A percentile compares a stretch with the other conserved stretches of the same genome.
phyloP scores from a whole-genome alignment of 108 stramenopile genomes.

The Conticribra guillardii region DNA sequence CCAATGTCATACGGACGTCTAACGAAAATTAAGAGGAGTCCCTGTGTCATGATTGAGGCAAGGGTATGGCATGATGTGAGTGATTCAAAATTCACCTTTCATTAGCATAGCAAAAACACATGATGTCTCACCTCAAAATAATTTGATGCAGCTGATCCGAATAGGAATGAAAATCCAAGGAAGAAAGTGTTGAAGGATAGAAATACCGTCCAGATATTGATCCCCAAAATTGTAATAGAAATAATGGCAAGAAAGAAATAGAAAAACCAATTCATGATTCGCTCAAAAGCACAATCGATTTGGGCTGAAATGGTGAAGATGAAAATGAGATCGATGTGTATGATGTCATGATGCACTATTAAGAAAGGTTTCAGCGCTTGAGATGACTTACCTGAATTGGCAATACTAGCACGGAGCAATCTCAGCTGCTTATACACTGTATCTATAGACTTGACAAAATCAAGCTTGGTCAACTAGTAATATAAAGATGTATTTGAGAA shows the following conservation, averaged over 20 bases:
- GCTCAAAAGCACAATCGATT: conserved; percentile 76
- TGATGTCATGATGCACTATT: conserved; percentile 3
- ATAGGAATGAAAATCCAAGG: conserved; percentile 55
- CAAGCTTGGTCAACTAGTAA: conserved; percentile 50
- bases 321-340: background rate
- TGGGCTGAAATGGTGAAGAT: conserved; percentile 30
- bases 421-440: conserved; percentile 69
- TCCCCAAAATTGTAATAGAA: conserved; percentile 49
- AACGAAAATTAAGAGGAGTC: conserved; percentile 66
- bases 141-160: conserved; percentile 63
- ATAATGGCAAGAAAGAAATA: conserved; percentile 49
- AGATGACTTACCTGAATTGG: conserved; percentile 41
- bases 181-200: conserved; percentile 52
- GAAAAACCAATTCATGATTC: conserved; percentile 64
- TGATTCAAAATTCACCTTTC: too few species aligned
- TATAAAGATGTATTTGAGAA: too few species aligned
- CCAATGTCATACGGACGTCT: conserved; percentile 53
- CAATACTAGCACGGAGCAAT: conserved; percentile 64
- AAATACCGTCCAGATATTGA: conserved; percentile 45
- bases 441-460: conserved; percentile 73
- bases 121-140: conserved; percentile 52
- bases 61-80: too few species aligned
- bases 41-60: too few species aligned
- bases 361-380: background rate
- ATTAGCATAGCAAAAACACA: too few species aligned